A percentile compares a stretch with the other conserved stretches of the same genome.
phyloP scores from a whole-genome alignment of 352 stramenopile species.

The Phytophthora uliginosa region DNA sequence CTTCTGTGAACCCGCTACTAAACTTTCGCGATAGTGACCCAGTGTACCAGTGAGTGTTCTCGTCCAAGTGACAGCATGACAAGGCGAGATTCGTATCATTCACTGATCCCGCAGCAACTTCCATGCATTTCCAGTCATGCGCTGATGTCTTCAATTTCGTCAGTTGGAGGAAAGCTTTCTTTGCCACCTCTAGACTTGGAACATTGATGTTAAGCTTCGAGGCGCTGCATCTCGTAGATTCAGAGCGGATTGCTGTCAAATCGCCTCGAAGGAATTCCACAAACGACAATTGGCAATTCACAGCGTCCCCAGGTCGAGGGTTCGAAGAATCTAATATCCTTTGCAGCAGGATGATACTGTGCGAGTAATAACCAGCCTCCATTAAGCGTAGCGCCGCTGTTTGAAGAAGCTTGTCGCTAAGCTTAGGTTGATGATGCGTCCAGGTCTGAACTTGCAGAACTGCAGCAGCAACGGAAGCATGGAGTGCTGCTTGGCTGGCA shows the following conservation, averaged over 20 bases:
- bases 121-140: constrained; percentile 35
- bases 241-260: constrained; percentile 14
- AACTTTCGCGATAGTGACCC: constrained; percentile 26
- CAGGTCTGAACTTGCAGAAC: constrained; percentile 18
- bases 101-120: not conserved
- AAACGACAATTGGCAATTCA: constrained; percentile 40
- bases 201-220: constrained; percentile 5
- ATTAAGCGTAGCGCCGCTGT: constrained; percentile 24
- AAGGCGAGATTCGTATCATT: constrained; percentile 14
- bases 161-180: constrained; percentile 32
- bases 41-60: not conserved
- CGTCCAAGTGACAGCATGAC: constrained; percentile 11
- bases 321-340: constrained; percentile 5
- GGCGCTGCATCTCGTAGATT: constrained; percentile 13
- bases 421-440: not conserved
- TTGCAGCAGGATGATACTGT: constrained; percentile 28
- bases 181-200: constrained; percentile 33
- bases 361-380: constrained; percentile 38
- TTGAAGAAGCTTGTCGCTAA: constrained; percentile 3
- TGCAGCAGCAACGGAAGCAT: constrained; percentile 36
- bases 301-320: not conserved
- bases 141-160: constrained; percentile 22
- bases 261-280: constrained; percentile 43
- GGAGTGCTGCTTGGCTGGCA: constrained; percentile 32
- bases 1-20: constrained; percentile 51